These are phyloP conservation scores for Solanum chacoense DNA, from an alignment of 305 asterid genomes.

Conservation along the genomic window DNA sequence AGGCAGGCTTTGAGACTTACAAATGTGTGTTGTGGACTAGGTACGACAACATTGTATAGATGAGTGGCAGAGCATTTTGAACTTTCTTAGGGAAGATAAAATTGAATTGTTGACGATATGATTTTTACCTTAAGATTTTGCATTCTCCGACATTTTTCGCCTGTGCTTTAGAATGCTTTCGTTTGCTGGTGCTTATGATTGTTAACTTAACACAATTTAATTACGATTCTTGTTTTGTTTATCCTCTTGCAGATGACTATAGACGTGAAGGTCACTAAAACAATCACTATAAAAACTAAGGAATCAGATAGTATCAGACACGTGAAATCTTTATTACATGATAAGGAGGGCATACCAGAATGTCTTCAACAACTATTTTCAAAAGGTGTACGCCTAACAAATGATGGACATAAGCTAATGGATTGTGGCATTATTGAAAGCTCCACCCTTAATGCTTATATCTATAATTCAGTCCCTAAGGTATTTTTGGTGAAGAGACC, in stretches of 20 bases:
- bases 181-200: too few species aligned
- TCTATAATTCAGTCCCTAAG: not conserved
- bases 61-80: too few species aligned
- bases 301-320: not conserved
- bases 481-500: not conserved
- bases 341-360: not conserved
- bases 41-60: too few species aligned
- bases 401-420: not conserved
- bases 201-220: too few species aligned
- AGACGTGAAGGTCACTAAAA: not conserved
- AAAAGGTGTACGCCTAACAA: not conserved
- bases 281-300: not conserved
- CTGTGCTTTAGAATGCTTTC: too few species aligned
- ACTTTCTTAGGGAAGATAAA: too few species aligned
- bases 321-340: not conserved
- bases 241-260: not conserved
- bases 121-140: too few species aligned
- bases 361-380: slow-evolving; percentile 6
- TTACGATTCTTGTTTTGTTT: not conserved
- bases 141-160: too few species aligned
- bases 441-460: not conserved
- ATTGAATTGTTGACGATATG: too few species aligned
- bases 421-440: not conserved
- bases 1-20: too few species aligned
- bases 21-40: too few species aligned